Percentiles rank a stretch among this genome's conserved stretches.
phyloP scores from a whole-genome alignment of 75 land plant genomes.

The Azolla pinnata region DNA sequence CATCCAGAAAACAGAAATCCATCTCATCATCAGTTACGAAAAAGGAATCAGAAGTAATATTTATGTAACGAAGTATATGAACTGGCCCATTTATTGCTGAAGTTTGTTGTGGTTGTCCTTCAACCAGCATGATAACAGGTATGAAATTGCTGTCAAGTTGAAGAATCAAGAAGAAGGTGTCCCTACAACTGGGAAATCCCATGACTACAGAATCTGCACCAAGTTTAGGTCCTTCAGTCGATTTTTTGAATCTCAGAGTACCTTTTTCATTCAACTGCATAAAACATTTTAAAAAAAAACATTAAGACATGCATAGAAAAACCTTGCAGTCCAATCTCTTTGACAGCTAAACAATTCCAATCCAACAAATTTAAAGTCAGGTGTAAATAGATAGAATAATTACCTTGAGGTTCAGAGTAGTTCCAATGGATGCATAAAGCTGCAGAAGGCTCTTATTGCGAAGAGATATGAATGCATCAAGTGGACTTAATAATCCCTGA shows the following conservation, averaged over 20 bases:
- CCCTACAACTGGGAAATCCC: slow-evolving; percentile 86
- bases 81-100: slow-evolving; percentile 24
- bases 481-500: slow-evolving; percentile 50
- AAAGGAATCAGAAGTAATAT: slow-evolving; percentile 58
- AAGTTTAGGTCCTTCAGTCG: slow-evolving; percentile 47
- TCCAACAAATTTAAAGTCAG: background rate
- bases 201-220: slow-evolving; percentile 51
- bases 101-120: slow-evolving; percentile 40
- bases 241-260: slow-evolving; percentile 21
- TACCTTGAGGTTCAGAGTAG: slow-evolving; percentile 76
- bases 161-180: slow-evolving; percentile 58
- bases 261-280: slow-evolving; percentile 77
- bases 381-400: background rate
- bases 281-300: slow-evolving; percentile 5
- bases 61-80: slow-evolving; percentile 42
- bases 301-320: background rate
- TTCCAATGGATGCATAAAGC: slow-evolving; percentile 72
- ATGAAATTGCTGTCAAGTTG: slow-evolving; percentile 75
- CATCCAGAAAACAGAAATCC: slow-evolving; percentile 55
- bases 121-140: slow-evolving; percentile 61
- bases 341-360: too few species aligned
- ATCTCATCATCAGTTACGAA: slow-evolving; percentile 56
- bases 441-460: slow-evolving; percentile 74
- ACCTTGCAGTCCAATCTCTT: background rate
- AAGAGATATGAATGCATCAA: slow-evolving; percentile 68